A percentile compares a stretch with the other conserved stretches of the same genome.
phyloP scores from a whole-genome alignment of 2,329 filamentous ascomycete species.

The Diaporthe vaccinii region DNA sequence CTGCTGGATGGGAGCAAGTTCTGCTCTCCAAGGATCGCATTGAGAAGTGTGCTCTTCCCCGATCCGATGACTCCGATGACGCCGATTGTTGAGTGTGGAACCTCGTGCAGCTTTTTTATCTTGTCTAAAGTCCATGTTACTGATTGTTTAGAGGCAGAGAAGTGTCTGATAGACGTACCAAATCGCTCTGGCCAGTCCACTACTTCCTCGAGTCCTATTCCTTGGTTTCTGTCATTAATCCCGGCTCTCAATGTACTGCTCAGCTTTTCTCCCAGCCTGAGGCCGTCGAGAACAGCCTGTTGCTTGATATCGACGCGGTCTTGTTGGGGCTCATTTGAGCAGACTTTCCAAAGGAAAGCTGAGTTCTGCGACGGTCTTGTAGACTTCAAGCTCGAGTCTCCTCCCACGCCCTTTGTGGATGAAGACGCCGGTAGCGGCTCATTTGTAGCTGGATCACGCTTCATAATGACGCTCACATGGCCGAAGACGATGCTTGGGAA shows the following conservation, averaged over 20 bases:
- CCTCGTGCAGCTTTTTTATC: not conserved
- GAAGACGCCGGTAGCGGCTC: not conserved
- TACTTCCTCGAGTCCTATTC: too few relatives aligned
- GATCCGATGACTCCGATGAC: not conserved
- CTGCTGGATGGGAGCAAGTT: not conserved
- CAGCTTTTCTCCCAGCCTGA: not conserved
- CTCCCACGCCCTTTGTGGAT: not conserved
- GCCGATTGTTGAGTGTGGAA: not conserved
- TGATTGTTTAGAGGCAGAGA: not conserved
- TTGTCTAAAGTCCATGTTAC: not conserved
- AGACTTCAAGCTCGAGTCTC: not conserved
- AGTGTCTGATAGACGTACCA: not conserved
- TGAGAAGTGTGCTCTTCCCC: not conserved
- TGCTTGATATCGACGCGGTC: conserved; percentile 18
- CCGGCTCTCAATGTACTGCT: not conserved
- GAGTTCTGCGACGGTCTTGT: not conserved
- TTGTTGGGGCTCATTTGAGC: fast-evolving
- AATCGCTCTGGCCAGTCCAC: not conserved
- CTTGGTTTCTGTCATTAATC: too few relatives aligned
- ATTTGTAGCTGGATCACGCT: not conserved
- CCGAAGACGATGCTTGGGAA: not conserved
- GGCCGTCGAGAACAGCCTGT: not conserved
- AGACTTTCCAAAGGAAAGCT: not conserved
- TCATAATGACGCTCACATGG: not conserved
- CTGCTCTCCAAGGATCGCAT: not conserved